Conservation (phyloP, 345 rosid genomes). For the Arabidopsis arenosa region DNA sequence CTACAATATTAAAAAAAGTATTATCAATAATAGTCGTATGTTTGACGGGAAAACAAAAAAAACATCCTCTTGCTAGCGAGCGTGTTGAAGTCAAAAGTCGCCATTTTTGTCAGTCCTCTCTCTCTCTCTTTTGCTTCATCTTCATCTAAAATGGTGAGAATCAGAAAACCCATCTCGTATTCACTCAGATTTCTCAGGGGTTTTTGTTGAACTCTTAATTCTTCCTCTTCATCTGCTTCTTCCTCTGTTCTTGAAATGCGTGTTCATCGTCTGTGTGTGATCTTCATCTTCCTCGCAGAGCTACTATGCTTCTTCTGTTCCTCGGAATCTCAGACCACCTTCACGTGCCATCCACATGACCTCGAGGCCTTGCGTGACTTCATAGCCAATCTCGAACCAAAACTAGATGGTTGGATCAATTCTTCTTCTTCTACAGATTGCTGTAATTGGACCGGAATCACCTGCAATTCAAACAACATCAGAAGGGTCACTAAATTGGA, state of each 20-base stretch:
- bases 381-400: conserved; percentile 44
- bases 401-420: conserved; percentile 51
- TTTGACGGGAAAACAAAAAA: too few species aligned
- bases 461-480: conserved; percentile 48
- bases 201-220: conserved; percentile 9
- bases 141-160: conserved; percentile 28
- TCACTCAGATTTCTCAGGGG: conserved; percentile 17
- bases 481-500: conserved; percentile 53
- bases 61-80: neutral
- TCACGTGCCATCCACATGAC: conserved; percentile 60
- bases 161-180: conserved; percentile 30
- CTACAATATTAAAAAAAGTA: too few species aligned
- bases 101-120: conserved; percentile 18
- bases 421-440: conserved; percentile 47
- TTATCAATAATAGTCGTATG: too few species aligned
- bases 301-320: conserved; percentile 43
- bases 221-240: neutral
- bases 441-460: conserved; percentile 69
- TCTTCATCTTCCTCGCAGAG: conserved; percentile 47
- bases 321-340: conserved; percentile 50
- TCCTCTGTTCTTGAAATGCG: conserved; percentile 51
- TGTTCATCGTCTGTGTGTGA: conserved; percentile 45
- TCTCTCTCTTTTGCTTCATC: neutral
- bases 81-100: conserved; percentile 56
- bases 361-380: conserved; percentile 56